These are phyloP conservation scores for Calonectria pseudoreteaudii DNA, from an alignment of 2,329 filamentous ascomycete species.

Conservation along the genomic window DNA sequence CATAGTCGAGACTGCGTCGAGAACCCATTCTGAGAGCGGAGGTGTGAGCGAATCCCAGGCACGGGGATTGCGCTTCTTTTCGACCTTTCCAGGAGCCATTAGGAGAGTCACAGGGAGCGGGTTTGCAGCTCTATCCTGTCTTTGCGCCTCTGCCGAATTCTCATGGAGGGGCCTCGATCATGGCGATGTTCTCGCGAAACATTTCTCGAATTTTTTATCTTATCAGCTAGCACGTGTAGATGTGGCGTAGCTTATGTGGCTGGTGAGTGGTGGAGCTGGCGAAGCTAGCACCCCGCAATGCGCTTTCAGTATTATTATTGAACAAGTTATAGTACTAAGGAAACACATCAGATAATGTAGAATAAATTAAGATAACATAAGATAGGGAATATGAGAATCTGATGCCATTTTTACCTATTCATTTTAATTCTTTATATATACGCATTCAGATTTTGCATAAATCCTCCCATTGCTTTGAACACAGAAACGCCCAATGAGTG, in stretches of 20 bases:
- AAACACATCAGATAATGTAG: neutral
- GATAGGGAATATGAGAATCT: neutral
- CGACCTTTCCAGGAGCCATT: slow-evolving; percentile 49
- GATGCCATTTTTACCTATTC: neutral
- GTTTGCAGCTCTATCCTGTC: neutral
- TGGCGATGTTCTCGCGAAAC: slow-evolving; percentile 38
- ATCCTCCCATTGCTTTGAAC: neutral
- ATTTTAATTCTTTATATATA: neutral
- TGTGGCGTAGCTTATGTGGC: slow-evolving; percentile 31
- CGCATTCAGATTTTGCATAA: neutral
- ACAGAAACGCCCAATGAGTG: neutral
- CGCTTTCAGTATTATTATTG: neutral
- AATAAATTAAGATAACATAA: neutral
- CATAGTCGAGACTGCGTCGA: slow-evolving; percentile 86
- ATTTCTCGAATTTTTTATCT: slow-evolving; percentile 47
- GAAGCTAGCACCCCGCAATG: neutral
- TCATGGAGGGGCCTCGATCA: slow-evolving; percentile 33
- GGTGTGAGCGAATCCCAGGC: slow-evolving; percentile 57
- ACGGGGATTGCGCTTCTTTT: slow-evolving; percentile 59
- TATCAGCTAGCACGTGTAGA: slow-evolving; percentile 47
- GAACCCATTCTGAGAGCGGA: slow-evolving; percentile 74
- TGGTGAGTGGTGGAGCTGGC: neutral
- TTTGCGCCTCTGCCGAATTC: slow-evolving; percentile 4
- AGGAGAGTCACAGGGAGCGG: neutral
- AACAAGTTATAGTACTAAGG: neutral